Evolutionary conservation across 768 basidiomycete genomes (phyloP).

Genomic region (Tulasnella sp.): DNA sequence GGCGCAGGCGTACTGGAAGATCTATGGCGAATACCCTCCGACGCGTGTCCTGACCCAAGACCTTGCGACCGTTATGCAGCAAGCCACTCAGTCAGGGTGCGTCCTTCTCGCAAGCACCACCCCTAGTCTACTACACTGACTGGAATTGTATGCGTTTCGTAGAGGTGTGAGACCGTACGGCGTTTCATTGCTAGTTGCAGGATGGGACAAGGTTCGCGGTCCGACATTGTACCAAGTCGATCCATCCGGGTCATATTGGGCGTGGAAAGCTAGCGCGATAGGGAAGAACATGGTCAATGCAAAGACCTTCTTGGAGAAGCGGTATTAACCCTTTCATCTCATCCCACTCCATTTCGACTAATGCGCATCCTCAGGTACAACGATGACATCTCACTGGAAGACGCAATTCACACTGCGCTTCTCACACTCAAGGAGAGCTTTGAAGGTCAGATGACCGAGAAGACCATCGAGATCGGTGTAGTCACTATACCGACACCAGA

Average conservation of each 20-base stretch:
- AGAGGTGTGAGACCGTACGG: constrained; percentile 99
- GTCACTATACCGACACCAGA: constrained; percentile 74
- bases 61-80: constrained; percentile 96
- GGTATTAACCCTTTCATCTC: too few relatives aligned
- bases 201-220: constrained; percentile 91
- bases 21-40: constrained; percentile 96
- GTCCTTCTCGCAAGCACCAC: constrained; percentile 27
- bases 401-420: constrained; percentile 97
- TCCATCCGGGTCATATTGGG: constrained; percentile 98
- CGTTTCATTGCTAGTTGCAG: constrained; percentile 91
- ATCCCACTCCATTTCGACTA: constrained; percentile 20
- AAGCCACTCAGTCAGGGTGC: constrained; percentile 97
- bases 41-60: constrained; percentile 94
- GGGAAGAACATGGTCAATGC: constrained; percentile 99
- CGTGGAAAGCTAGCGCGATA: constrained; percentile 99
- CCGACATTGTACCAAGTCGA: constrained; percentile 98
- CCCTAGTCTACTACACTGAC: not conserved
- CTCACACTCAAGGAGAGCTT: constrained; percentile 98
- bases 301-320: constrained; percentile 98
- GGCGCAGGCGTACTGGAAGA: constrained; percentile 99
- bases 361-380: constrained; percentile 64
- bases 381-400: constrained; percentile 97
- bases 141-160: constrained; percentile 20
- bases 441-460: constrained; percentile 99
- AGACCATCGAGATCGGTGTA: constrained; percentile 98